Evolutionary conservation across 306 rosid species (phyloP).

Genomic region (Canavalia ensiformis): DNA sequence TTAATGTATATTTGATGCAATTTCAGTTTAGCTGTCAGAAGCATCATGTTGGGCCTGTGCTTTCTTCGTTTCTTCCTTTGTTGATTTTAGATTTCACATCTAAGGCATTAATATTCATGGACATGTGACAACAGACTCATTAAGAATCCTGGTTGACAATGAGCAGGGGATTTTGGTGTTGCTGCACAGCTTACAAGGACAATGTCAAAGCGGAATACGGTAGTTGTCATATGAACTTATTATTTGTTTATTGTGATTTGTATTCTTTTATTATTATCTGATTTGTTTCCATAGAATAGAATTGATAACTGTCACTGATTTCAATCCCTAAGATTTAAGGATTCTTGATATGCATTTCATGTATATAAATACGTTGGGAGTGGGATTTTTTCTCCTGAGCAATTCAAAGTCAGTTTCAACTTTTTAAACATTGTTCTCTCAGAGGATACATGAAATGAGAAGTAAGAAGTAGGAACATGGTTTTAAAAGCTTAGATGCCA

Average conservation of each 20-base stretch:
- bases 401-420: constrained; percentile 3
- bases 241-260: constrained; percentile 10
- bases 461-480: constrained; percentile 19
- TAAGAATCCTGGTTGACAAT: constrained; percentile 46
- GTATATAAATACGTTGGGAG: background rate
- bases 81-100: constrained; percentile 36
- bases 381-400: background rate
- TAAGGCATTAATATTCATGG: constrained; percentile 32
- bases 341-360: constrained; percentile 7
- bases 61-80: constrained; percentile 30
- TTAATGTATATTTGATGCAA: constrained; percentile 19
- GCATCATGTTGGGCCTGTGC: constrained; percentile 1
- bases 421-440: constrained; percentile 28
- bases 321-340: background rate
- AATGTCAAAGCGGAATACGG: constrained; percentile 99
- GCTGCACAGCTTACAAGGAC: constrained; percentile 99
- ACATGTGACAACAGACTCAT: constrained; percentile 34
- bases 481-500: constrained; percentile 30
- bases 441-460: constrained; percentile 31
- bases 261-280: constrained; percentile 7
- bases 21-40: constrained; percentile 38
- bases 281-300: constrained; percentile 1
- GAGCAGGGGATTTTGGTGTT: constrained; percentile 99
- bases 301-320: background rate
- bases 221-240: constrained; percentile 50